Evolutionary conservation across 75 land plant genomes (phyloP).

Genomic region (Sequoiadendron giganteum): DNA sequence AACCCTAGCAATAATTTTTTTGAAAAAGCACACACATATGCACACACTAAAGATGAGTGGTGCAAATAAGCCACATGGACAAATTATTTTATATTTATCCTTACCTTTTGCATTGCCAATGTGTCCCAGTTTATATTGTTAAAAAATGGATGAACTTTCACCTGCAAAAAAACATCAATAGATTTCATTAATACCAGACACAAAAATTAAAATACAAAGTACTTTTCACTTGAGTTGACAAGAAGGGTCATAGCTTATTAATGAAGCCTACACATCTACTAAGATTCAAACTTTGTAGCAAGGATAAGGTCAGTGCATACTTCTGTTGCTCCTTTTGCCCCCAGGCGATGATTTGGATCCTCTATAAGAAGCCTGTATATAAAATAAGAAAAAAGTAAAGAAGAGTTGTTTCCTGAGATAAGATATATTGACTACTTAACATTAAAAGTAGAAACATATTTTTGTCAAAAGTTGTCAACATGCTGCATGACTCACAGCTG

Average conservation of each 20-base stretch:
- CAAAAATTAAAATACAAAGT: neutral
- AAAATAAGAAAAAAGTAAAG: neutral
- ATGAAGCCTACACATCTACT: neutral
- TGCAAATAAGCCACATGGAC: neutral
- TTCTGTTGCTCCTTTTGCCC: slow-evolving; percentile 65
- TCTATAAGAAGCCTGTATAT: slow-evolving; percentile 49
- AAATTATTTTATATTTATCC: neutral
- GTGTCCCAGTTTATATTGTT: slow-evolving; percentile 60
- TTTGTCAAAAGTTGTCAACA: neutral
- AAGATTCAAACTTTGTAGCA: neutral
- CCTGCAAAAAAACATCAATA: slow-evolving; percentile 27
- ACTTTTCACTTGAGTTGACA: neutral
- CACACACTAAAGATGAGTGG: neutral
- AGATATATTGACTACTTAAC: neutral
- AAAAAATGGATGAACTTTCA: slow-evolving; percentile 67
- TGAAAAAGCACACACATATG: neutral
- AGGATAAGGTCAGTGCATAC: slow-evolving; percentile 17
- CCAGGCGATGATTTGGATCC: slow-evolving; percentile 54
- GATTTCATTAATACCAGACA: neutral
- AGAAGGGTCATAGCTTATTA: too few relatives aligned
- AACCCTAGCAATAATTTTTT: neutral
- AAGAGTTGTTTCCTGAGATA: neutral
- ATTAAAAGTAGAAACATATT: neutral
- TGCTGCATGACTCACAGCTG: neutral
- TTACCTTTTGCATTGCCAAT: slow-evolving; percentile 63